These are phyloP conservation scores for Epichloe brachyelytri DNA, from an alignment of 2,329 filamentous ascomycete species.

Conservation along the genomic window DNA sequence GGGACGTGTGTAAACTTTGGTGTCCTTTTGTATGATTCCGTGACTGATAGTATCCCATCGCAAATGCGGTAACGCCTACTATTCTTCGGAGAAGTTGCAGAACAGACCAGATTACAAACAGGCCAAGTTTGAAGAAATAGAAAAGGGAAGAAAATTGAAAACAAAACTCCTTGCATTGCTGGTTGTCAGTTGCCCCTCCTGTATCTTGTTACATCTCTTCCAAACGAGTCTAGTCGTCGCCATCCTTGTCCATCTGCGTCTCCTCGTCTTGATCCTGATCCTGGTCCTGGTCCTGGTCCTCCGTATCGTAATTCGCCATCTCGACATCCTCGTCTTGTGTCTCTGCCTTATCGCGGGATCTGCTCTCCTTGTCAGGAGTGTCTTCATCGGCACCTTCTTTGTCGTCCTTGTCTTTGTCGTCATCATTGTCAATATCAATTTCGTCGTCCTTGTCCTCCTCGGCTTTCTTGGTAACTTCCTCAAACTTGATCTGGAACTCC, in stretches of 20 bases:
- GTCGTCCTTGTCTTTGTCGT: slow-evolving; percentile 4
- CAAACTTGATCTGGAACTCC: slow-evolving; percentile 29
- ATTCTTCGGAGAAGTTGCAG: too few species aligned
- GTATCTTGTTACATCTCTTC: not conserved
- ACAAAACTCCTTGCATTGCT: slow-evolving; percentile 1
- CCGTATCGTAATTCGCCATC: slow-evolving; percentile 34
- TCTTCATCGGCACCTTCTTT: slow-evolving; percentile 7
- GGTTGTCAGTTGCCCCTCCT: not conserved
- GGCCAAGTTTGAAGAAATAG: not conserved
- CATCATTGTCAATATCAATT: slow-evolving; percentile 8
- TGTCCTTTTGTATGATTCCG: too few species aligned
- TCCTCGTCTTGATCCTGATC: slow-evolving; percentile 11
- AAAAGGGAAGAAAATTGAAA: not conserved
- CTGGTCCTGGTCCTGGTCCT: slow-evolving; percentile 18
- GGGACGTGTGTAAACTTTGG: too few species aligned
- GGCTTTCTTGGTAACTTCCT: slow-evolving; percentile 14
- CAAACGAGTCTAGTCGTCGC: slow-evolving; percentile 8
- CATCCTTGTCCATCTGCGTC: slow-evolving; percentile 21
- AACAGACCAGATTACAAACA: too few species aligned
- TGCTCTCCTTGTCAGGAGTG: slow-evolving; percentile 11
- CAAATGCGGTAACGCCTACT: too few species aligned
- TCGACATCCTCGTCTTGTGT: slow-evolving; percentile 36
- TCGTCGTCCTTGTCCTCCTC: slow-evolving; percentile 16
- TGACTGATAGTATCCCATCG: too few species aligned
- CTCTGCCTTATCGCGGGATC: slow-evolving; percentile 15